Evolutionary conservation across 345 rosid genomes (phyloP).

Genomic region (Camelina hispida): DNA sequence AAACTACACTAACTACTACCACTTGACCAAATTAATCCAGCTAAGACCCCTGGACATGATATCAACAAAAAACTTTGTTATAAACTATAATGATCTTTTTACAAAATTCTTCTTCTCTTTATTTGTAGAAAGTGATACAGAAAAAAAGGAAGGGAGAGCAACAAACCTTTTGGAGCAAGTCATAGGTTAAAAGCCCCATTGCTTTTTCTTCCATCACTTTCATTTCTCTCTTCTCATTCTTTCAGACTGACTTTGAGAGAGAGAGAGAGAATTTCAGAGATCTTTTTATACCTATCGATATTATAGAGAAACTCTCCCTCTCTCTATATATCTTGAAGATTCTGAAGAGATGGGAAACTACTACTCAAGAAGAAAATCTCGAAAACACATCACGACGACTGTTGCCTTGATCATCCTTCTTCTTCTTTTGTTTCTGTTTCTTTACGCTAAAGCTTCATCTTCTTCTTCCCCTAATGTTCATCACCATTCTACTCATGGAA

Average conservation of each 20-base stretch:
- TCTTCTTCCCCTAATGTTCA: conserved; percentile 19
- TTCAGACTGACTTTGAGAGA: neutral
- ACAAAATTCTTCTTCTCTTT: neutral
- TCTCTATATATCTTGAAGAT: conserved; percentile 6
- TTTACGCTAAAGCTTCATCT: conserved; percentile 38
- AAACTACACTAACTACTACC: conserved; percentile 17
- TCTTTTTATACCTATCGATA: neutral
- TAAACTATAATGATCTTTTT: neutral
- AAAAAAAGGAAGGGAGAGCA: conserved; percentile 20
- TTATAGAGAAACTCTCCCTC: conserved; percentile 20
- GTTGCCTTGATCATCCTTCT: conserved; percentile 32
- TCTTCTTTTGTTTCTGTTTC: conserved; percentile 42
- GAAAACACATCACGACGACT: conserved; percentile 23
- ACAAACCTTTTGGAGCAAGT: conserved; percentile 50
- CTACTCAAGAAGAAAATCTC: conserved; percentile 42
- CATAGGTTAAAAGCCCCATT: conserved; percentile 36
- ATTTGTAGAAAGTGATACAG: conserved; percentile 13
- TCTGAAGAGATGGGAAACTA: conserved; percentile 26
- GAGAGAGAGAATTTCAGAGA: conserved; percentile 8
- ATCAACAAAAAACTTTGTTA: conserved; percentile 15
- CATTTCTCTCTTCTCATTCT: conserved; percentile 41
- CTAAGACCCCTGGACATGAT: conserved; percentile 24
- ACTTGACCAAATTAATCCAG: conserved; percentile 25
- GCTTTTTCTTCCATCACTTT: conserved; percentile 44
- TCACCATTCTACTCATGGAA: conserved; percentile 41